phyloP scores from a whole-genome alignment of 108 stramenopile species.

The Aurantiochytrium sp. region DNA sequence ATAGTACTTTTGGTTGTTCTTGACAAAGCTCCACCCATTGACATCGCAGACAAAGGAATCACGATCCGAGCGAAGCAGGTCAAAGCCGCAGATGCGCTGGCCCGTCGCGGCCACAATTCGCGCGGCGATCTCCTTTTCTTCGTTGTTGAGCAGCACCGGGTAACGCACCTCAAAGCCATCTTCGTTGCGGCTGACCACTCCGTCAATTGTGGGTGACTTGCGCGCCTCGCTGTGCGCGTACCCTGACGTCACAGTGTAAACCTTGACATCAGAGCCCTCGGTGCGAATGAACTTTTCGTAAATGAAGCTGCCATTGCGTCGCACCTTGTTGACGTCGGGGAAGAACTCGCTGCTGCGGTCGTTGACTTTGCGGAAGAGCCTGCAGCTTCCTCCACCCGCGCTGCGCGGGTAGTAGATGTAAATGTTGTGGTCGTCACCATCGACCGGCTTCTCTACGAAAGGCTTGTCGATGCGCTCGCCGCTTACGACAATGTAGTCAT shows the following conservation, averaged over 20 bases:
- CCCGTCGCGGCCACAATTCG: slow-evolving; percentile 78
- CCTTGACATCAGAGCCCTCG: slow-evolving; percentile 97
- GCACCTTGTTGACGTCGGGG: slow-evolving; percentile 77
- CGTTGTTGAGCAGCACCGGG: slow-evolving; percentile 83
- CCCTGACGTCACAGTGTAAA: slow-evolving; percentile 93
- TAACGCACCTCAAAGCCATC: slow-evolving; percentile 92
- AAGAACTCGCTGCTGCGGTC: slow-evolving; percentile 81
- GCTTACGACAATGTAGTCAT: slow-evolving; percentile 88
- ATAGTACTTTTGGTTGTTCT: slow-evolving; percentile 78
- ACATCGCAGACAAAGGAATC: slow-evolving; percentile 95
- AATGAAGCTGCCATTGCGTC: slow-evolving; percentile 81
- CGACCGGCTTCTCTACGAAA: slow-evolving; percentile 97
- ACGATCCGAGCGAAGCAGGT: slow-evolving; percentile 70
- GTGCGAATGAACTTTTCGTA: slow-evolving; percentile 96
- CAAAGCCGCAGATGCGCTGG: slow-evolving; percentile 96
- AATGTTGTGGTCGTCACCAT: slow-evolving; percentile 98
- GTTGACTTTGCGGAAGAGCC: slow-evolving; percentile 86
- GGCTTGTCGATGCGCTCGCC: slow-evolving; percentile 89
- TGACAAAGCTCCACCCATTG: slow-evolving; percentile 95
- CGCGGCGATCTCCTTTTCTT: slow-evolving; percentile 88
- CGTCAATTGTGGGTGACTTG: slow-evolving; percentile 91
- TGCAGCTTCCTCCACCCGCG: slow-evolving; percentile 91
- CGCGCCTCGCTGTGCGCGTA: slow-evolving; percentile 98
- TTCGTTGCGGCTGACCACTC: slow-evolving; percentile 83
- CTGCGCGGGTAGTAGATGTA: slow-evolving; percentile 87